Evolutionary conservation across 1,139 yeast genomes (phyloP).

Genomic region (Tardiomyces depauwii): DNA sequence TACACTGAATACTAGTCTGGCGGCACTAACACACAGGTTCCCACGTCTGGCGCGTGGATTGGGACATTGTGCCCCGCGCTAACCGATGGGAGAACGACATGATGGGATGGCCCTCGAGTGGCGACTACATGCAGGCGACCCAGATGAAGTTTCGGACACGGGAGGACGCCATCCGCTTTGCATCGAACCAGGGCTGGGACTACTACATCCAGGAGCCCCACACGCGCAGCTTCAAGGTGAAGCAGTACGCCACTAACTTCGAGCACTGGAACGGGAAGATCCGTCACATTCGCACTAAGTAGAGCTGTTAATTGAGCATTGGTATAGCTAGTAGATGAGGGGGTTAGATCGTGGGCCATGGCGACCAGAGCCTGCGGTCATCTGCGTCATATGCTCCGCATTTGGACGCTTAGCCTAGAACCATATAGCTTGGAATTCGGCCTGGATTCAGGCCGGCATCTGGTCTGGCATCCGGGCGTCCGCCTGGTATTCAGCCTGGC

Average conservation of each 20-base stretch:
- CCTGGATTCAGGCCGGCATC: no score
- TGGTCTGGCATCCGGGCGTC: no score
- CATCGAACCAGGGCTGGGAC: conserved; percentile 78
- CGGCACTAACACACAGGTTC: conserved; percentile 17
- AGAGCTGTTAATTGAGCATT: conserved; percentile 8
- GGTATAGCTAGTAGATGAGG: no score
- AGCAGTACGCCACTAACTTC: conserved; percentile 66
- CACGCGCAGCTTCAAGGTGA: conserved; percentile 58
- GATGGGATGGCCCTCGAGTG: conserved; percentile 74
- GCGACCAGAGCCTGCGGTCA: no score
- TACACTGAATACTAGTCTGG: conserved; percentile 1
- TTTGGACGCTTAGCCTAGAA: no score
- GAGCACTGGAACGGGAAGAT: conserved; percentile 59
- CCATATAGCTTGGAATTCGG: no score
- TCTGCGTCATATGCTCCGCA: no score
- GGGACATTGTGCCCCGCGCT: conserved; percentile 71
- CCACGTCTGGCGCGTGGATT: conserved; percentile 63
- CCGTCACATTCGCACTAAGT: conserved; percentile 77
- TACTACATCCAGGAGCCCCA: conserved; percentile 78
- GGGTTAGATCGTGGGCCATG: no score
- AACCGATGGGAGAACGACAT: conserved; percentile 86
- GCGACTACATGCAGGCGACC: conserved; percentile 86
- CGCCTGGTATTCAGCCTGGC: no score
- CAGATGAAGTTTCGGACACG: conserved; percentile 61
- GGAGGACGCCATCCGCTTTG: conserved; percentile 71